phyloP scores from a whole-genome alignment of 345 rosid genomes.

The Brassica nigra region DNA sequence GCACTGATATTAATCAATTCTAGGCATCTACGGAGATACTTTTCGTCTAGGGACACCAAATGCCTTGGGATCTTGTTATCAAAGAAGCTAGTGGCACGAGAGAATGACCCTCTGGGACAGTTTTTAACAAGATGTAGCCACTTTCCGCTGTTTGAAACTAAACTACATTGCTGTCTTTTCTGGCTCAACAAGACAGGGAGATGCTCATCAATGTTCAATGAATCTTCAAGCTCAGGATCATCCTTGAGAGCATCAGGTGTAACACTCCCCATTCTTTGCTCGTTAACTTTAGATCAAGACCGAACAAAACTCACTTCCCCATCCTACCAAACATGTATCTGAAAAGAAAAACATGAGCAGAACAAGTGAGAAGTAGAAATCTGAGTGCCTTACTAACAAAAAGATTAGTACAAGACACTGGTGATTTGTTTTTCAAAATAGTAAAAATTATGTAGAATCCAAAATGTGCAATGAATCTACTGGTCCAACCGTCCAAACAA shows the following conservation, averaged over 20 bases:
- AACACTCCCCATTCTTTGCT: slow-evolving; percentile 54
- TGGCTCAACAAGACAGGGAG: slow-evolving; percentile 42
- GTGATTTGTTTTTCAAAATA: neutral
- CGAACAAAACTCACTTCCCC: slow-evolving; percentile 28
- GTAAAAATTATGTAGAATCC: neutral
- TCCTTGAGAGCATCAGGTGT: slow-evolving; percentile 44
- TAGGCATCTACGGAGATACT: slow-evolving; percentile 71
- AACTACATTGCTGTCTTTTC: slow-evolving; percentile 45
- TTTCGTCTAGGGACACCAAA: slow-evolving; percentile 74
- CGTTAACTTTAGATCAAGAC: slow-evolving; percentile 11
- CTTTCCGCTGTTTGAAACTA: slow-evolving; percentile 49
- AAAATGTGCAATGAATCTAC: neutral
- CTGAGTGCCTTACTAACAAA: neutral
- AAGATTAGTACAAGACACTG: neutral
- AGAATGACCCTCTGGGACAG: slow-evolving; percentile 49
- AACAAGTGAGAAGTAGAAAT: neutral
- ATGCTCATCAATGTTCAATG: slow-evolving; percentile 37
- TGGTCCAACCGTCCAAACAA: neutral
- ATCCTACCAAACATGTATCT: slow-evolving; percentile 28
- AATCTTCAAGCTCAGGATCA: slow-evolving; percentile 50
- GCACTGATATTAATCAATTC: slow-evolving; percentile 61
- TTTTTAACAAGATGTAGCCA: slow-evolving; percentile 54
- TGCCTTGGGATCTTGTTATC: slow-evolving; percentile 71
- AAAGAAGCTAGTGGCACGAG: slow-evolving; percentile 45
- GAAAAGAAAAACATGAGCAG: slow-evolving; percentile 17